Conservation (phyloP, 805 yeast species). For the Candida alai region DNA sequence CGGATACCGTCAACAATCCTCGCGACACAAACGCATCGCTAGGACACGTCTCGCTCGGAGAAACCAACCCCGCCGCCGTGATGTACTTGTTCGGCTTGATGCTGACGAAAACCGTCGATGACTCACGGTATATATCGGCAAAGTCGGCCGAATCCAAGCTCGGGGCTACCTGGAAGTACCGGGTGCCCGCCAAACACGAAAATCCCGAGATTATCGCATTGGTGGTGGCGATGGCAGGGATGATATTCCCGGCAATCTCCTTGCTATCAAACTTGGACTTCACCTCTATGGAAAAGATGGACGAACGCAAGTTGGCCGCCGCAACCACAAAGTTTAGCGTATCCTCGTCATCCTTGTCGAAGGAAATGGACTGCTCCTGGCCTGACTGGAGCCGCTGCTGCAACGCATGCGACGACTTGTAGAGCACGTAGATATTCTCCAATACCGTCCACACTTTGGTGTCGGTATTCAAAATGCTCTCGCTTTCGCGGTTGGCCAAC, state of each 20-base stretch:
- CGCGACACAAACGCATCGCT: conserved; percentile 56
- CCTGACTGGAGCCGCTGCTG: conserved; percentile 43
- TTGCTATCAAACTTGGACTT: conserved; percentile 84
- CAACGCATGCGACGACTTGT: conserved; percentile 44
- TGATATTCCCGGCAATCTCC: conserved; percentile 95
- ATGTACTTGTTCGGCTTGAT: conserved; percentile 58
- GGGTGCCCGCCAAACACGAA: conserved; percentile 69
- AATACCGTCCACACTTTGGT: conserved; percentile 56
- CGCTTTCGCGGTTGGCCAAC: conserved; percentile 16
- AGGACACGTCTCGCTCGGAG: conserved; percentile 69
- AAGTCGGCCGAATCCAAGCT: conserved; percentile 28
- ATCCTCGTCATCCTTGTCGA: conserved; percentile 94
- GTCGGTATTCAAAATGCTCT: conserved; percentile 21
- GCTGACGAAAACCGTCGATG: conserved; percentile 36
- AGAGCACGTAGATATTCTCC: conserved; percentile 62
- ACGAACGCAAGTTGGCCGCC: conserved; percentile 74
- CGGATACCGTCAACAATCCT: conserved; percentile 42
- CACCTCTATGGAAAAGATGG: conserved; percentile 62
- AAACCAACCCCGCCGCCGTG: conserved; percentile 55
- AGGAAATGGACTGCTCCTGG: conserved; percentile 44
- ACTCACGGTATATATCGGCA: conserved; percentile 13
- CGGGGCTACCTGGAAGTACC: conserved; percentile 31
- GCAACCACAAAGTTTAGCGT: conserved; percentile 85
- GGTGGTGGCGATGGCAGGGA: conserved; percentile 97
- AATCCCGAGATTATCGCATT: conserved; percentile 94